Evolutionary conservation across 768 basidiomycete genomes (phyloP), one percentile per base, ranked within the genome.

Genomic region (Collybia sordida): DNA sequence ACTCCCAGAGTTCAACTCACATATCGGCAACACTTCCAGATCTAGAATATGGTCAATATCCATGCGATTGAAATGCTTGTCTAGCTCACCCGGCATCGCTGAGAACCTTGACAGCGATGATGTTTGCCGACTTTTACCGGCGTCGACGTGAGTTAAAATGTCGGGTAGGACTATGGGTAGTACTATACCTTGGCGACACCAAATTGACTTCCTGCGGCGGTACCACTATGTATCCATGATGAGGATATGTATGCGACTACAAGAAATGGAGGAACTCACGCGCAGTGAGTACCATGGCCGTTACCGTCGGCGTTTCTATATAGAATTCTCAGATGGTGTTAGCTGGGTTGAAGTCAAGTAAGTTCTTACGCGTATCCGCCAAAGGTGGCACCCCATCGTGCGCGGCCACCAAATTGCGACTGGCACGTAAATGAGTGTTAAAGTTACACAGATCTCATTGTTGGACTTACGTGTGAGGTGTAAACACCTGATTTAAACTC

Each of bases 201-300:
- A 49, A 56, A 73, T 25, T 55, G 57, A 4, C 50, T 57, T 17
- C 71, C 70, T 22, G 59, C 70, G 14, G 59, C 63, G 43, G 65
- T 69, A 19, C 69, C 72, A 17, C 64, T 66, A 39, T 3, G 42
- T 44, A n/a, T 24, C 9, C 2, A 44, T n/a, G 14, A 40, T 21
- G 17, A 6, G 22, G 6, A n/a, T 22, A 1, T n/a, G 22, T 7
- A 45, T 9, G 25, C 9, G 15, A 36, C 41, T n/a, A 8, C 7
- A 47, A 5, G 18, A 31, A 21, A 34, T 4, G 6, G 36, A 12
- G 4, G 6, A 7, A 59, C 67, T 40, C 53, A 68, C 67, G 70
- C 65, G 52, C 43, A 55, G 55, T 73, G 72, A 17, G 74, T 72
- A 21, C 73, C 74, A 47, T 74, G 72, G n/a, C 74, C 74, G 52